Evolutionary conservation across 352 stramenopile species (phyloP).

Genomic region (Blastocystis sp.): DNA sequence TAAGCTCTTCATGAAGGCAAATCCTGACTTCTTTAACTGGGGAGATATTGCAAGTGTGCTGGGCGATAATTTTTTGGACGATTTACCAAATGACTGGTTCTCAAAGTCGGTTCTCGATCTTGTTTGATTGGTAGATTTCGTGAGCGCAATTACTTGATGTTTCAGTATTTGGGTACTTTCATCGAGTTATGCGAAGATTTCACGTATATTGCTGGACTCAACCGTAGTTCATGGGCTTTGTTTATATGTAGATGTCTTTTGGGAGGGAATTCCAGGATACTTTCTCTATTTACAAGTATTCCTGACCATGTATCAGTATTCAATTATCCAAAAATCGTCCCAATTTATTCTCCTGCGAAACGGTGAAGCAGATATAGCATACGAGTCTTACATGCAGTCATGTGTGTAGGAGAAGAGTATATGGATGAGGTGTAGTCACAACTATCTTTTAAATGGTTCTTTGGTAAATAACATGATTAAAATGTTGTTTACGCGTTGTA

Average conservation of each 20-base stretch:
- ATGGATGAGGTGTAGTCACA: not conserved
- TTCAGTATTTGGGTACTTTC: constrained; percentile 9
- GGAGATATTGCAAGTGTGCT: not conserved
- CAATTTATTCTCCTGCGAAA: constrained; percentile 17
- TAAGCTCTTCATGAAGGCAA: not conserved
- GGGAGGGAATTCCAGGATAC: constrained; percentile 5
- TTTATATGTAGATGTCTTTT: not conserved
- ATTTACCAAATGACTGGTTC: constrained; percentile 17
- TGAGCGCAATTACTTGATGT: not conserved
- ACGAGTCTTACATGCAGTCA: not conserved
- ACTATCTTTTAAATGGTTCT: not conserved
- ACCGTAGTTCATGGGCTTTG: not conserved
- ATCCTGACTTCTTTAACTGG: constrained; percentile 39
- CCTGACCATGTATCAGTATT: constrained; percentile 33
- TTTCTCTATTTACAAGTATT: constrained; percentile 44
- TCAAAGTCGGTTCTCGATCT: not conserved
- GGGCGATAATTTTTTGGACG: not conserved
- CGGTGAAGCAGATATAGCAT: not conserved
- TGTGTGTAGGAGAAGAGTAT: not conserved
- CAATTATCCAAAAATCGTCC: constrained; percentile 17
- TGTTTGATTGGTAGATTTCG: not conserved
- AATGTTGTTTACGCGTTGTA: constrained; percentile 3
- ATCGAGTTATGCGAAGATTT: constrained; percentile 41
- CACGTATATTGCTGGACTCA: not conserved
- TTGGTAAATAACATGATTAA: not conserved